Evolutionary conservation across 1,284 basidiomycete genomes (phyloP).

Genomic region (Fomitopsis schrenkii): DNA sequence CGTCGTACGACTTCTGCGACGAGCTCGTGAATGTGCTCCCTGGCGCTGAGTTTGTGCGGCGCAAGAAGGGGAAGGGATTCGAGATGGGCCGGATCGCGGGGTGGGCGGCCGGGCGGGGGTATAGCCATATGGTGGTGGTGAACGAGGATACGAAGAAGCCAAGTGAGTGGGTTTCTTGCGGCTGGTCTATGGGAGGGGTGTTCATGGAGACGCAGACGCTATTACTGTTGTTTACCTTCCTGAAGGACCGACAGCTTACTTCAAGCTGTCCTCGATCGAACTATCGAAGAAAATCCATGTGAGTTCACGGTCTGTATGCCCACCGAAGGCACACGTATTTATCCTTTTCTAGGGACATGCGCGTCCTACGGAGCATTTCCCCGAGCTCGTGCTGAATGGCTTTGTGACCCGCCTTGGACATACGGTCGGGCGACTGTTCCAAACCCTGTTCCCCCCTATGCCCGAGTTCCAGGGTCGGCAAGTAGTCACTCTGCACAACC

Average conservation of each 20-base stretch:
- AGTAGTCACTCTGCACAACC: conserved; percentile 96
- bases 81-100: conserved; percentile 91
- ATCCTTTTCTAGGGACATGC: conserved; percentile 73
- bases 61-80: conserved; percentile 91
- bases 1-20: conserved; percentile 86
- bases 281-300: conserved; percentile 86
- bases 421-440: conserved; percentile 90
- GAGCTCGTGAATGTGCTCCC: conserved; percentile 92
- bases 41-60: conserved; percentile 88
- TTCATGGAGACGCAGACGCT: conserved; percentile 55
- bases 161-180: conserved; percentile 51
- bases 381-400: conserved; percentile 94
- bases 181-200: background rate
- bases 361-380: conserved; percentile 87
- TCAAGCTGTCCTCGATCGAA: conserved; percentile 89
- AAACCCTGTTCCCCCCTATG: conserved; percentile 91
- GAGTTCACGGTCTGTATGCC: conserved; percentile 20
- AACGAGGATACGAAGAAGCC: conserved; percentile 94
- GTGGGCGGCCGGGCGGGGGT: conserved; percentile 90
- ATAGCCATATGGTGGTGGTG: conserved; percentile 86
- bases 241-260: conserved; percentile 92
- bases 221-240: conserved; percentile 92
- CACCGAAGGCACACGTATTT: background rate
- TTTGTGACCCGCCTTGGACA: conserved; percentile 95
- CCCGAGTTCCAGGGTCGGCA: conserved; percentile 97